Percentiles rank a stretch among this genome's conserved stretches.
Conservation (phyloP, 495 filamentous ascomycete species). For the Neurospora sp. region DNA sequence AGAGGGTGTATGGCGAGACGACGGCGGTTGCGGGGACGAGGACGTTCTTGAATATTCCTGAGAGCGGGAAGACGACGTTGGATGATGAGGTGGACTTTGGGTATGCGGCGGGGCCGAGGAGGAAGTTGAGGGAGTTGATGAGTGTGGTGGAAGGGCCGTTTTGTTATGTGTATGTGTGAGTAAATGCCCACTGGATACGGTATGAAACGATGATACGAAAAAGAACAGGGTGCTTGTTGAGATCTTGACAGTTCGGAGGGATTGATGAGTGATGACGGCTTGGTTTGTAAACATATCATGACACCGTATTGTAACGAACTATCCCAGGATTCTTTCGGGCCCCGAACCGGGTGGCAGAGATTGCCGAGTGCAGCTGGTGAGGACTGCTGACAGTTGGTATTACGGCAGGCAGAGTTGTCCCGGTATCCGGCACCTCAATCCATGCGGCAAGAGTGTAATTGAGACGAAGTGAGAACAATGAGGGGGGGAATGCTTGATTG, state of each 20-base stretch:
- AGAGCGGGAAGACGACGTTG: conserved; percentile 13
- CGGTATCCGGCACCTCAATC: neutral
- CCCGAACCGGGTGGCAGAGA: neutral
- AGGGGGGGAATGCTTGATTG: too few species aligned
- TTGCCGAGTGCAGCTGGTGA: neutral
- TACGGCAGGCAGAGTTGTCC: neutral
- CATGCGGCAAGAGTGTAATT: neutral
- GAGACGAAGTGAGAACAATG: too few species aligned
- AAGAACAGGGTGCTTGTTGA: too few species aligned
- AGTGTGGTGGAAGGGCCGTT: conserved; percentile 20
- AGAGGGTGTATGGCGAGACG: conserved; percentile 16
- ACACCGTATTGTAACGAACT: neutral
- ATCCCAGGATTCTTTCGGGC: neutral
- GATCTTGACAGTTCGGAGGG: too few species aligned
- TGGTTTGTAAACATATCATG: neutral
- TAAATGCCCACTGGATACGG: too few species aligned
- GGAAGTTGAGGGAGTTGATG: conserved; percentile 21
- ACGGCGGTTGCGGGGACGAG: conserved; percentile 10
- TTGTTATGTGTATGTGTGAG: conserved; percentile 25
- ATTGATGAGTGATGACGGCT: neutral
- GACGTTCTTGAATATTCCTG: conserved; percentile 13
- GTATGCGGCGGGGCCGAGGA: conserved; percentile 17
- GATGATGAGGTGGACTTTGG: conserved; percentile 20
- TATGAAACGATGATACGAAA: too few species aligned
- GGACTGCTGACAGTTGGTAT: neutral